Conservation (phyloP, 2,329 filamentous ascomycete species). For the Talaromyces amestolkiae region DNA sequence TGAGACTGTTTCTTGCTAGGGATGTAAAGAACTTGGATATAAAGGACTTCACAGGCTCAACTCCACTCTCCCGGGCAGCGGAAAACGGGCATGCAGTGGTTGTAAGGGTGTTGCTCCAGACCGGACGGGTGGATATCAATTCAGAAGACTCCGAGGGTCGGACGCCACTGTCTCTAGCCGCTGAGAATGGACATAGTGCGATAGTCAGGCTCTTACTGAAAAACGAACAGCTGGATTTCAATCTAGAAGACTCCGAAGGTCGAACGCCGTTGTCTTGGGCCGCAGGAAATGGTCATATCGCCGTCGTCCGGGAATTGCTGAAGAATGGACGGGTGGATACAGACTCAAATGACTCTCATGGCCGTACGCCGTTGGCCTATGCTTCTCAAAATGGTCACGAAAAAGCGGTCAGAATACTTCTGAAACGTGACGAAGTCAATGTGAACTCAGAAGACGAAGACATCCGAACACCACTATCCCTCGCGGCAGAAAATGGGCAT, state of each 20-base stretch:
- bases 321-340: background rate
- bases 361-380: background rate
- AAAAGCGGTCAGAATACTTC: background rate
- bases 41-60: background rate
- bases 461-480: background rate
- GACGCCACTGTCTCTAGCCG: background rate
- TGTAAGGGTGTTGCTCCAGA: background rate
- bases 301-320: background rate
- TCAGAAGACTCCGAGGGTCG: background rate
- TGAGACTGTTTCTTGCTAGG: background rate
- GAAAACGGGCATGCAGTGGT: background rate
- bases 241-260: background rate
- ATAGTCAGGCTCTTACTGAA: background rate
- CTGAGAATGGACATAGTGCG: conserved; percentile 1
- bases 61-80: background rate
- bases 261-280: background rate
- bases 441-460: background rate
- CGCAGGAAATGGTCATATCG: background rate
- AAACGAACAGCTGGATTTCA: background rate
- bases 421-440: background rate
- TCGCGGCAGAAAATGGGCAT: conserved; percentile 10
- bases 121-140: background rate
- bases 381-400: conserved; percentile 5
- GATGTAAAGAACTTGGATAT: background rate
- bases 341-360: background rate